phyloP scores from a whole-genome alignment of 768 basidiomycete genomes.

The Boletus coccyginus region DNA sequence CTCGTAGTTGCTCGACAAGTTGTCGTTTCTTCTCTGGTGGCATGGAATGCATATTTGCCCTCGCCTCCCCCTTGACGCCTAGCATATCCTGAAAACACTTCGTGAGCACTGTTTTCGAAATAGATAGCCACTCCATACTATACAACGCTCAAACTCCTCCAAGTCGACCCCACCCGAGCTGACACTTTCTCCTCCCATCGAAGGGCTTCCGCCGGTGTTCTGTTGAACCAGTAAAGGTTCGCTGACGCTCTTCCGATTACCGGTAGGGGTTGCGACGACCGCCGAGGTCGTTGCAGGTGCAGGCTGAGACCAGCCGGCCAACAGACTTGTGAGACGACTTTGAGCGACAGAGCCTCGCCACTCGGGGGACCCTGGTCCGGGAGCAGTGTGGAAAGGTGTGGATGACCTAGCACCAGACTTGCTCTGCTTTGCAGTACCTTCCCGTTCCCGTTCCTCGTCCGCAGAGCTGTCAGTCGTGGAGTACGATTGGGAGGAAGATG shows the following conservation, averaged over 20 bases:
- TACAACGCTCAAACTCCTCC: slow-evolving; percentile 62
- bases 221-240: slow-evolving; percentile 63
- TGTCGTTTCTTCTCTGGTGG: slow-evolving; percentile 63
- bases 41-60: slow-evolving; percentile 60
- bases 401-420: slow-evolving; percentile 31
- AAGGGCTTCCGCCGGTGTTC: slow-evolving; percentile 33
- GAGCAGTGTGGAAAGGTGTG: slow-evolving; percentile 13
- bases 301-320: slow-evolving; percentile 61
- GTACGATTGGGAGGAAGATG: slow-evolving; percentile 44
- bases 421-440: slow-evolving; percentile 61
- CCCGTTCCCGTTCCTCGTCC: slow-evolving; percentile 44
- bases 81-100: slow-evolving; percentile 56
- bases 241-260: slow-evolving; percentile 63
- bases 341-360: slow-evolving; percentile 56
- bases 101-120: slow-evolving; percentile 5
- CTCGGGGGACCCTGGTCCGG: slow-evolving; percentile 38
- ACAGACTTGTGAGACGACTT: slow-evolving; percentile 60
- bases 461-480: slow-evolving; percentile 48
- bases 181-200: slow-evolving; percentile 30
- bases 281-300: slow-evolving; percentile 38
- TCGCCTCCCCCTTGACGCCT: slow-evolving; percentile 68
- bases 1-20: slow-evolving; percentile 55
- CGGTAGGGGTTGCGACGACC: slow-evolving; percentile 28
- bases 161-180: slow-evolving; percentile 34
- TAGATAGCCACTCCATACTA: slow-evolving; percentile 44